Evolutionary conservation across 2,329 filamentous ascomycete genomes (phyloP), one percentile per base, ranked within the genome.

Genomic region (Colletotrichum somersetense): DNA sequence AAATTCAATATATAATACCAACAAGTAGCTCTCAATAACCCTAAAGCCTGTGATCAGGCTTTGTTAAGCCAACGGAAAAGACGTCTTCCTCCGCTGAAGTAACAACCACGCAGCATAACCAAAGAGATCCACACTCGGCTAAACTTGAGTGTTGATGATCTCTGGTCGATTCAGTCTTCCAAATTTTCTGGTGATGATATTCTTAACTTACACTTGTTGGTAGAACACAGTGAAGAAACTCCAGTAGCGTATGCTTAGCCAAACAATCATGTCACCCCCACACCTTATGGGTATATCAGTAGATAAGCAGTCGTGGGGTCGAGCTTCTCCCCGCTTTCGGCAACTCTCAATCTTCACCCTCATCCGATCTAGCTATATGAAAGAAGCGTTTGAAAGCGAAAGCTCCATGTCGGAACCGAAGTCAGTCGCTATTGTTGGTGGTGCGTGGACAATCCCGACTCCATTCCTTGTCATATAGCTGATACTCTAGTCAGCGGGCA

Each of bases 401-500:
- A n/a, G 11, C n/a, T 56, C n/a, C 7, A 71, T 71, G 67, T 59
- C 67, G 2, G 67, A 67, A 20, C 14, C 33, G 14, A 67, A 62
- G 16, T 57, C 63, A 7, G 53, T 71, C 18, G 63, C 67, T 44
- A 67, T 71, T 26, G 63, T 67, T 4, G 63, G 67, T 20, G 67
- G 67, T 67, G 35, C 48, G 61, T 26, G 50, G 18, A 40, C 1
- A 5, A 10, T 1, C 2, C 4, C 10, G 57, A 33, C 33, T 16
- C 20, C 5, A 3, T 30, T 20, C 11, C 20, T 18, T 35, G 8
- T 10, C 38, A 26, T 7, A 57, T 11, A 6, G 12, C 35, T 52
- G 18, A 52, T 23, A 5, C 12, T 35, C n/a, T 14, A 46, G 11
- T 40, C 18, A 77, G 76, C 76, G 56, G 76, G 76, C 42, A 73